phyloP scores from a whole-genome alignment of 164 flowering plant species.

The Cinnamomum micranthum region DNA sequence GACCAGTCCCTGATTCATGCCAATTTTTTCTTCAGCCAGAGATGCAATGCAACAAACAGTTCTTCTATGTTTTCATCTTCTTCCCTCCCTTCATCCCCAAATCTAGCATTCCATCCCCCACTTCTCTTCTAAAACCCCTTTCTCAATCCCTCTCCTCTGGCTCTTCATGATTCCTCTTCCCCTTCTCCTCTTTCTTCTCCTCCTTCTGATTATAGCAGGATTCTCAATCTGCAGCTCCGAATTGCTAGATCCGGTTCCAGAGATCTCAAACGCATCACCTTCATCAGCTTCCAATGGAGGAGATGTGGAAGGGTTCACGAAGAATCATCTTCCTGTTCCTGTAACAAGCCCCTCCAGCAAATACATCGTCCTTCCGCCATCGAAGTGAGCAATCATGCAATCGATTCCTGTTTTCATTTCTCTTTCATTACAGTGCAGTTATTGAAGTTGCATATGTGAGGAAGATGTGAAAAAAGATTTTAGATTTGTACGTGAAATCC shows the following conservation, averaged over 20 bases:
- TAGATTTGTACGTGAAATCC: neutral
- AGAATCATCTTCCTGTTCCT: neutral
- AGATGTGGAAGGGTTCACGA: neutral
- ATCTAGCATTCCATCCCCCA: too few species aligned
- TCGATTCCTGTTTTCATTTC: neutral
- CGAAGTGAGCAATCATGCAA: neutral
- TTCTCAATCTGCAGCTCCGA: neutral
- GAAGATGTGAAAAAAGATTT: too few species aligned
- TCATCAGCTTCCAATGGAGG: neutral
- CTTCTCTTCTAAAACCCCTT: too few species aligned
- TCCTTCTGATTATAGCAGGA: neutral
- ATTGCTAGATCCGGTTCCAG: neutral
- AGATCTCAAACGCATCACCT: neutral
- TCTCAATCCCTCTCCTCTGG: constrained; percentile 3
- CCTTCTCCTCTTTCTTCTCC: neutral
- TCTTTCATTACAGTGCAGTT: neutral
- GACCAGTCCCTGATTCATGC: too few species aligned
- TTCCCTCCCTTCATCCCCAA: too few species aligned
- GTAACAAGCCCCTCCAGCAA: neutral
- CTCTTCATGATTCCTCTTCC: neutral
- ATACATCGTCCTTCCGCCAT: neutral
- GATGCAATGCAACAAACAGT: too few species aligned
- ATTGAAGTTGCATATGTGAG: too few species aligned
- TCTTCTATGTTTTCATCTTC: too few species aligned
- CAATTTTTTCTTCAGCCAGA: too few species aligned